Conservation (phyloP, 208 protist species). For the Acanthamoeba triangularis region DNA sequence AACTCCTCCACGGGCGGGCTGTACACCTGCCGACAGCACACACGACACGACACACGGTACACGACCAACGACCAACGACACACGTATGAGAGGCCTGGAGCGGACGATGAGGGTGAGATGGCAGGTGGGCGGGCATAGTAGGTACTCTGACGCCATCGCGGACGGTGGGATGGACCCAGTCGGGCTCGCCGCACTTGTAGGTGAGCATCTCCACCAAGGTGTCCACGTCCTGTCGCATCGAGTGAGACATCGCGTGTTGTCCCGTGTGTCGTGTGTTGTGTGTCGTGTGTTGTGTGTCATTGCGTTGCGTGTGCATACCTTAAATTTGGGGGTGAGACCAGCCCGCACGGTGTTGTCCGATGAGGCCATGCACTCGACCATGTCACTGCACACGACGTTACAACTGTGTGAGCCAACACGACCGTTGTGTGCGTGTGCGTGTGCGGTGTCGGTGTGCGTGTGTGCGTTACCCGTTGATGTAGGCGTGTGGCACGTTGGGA, state of each 20-base stretch:
- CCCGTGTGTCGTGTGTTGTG: neutral
- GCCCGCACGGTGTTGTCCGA: constrained; percentile 98
- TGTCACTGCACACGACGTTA: constrained; percentile 86
- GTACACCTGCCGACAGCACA: constrained; percentile 19
- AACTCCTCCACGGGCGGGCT: constrained; percentile 83
- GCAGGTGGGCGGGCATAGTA: neutral
- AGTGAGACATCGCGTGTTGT: neutral
- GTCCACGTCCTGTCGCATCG: constrained; percentile 91
- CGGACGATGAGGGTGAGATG: neutral
- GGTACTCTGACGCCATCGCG: neutral
- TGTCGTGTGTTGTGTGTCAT: too few relatives aligned
- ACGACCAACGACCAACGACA: neutral
- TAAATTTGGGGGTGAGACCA: constrained; percentile 98
- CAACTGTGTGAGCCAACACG: neutral
- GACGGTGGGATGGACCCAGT: constrained; percentile 2
- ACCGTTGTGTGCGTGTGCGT: neutral
- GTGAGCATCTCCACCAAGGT: constrained; percentile 96
- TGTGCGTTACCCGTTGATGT: constrained; percentile 94
- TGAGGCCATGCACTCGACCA: constrained; percentile 98
- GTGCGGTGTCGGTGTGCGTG: constrained; percentile 93
- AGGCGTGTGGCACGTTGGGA: constrained; percentile 98
- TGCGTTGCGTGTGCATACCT: constrained; percentile 80
- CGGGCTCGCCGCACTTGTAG: constrained; percentile 84
- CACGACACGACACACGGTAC: neutral
- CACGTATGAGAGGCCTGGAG: too few relatives aligned